These are phyloP conservation scores for Amanita polypyramis DNA, from an alignment of 768 basidiomycete genomes.

Conservation along the genomic window DNA sequence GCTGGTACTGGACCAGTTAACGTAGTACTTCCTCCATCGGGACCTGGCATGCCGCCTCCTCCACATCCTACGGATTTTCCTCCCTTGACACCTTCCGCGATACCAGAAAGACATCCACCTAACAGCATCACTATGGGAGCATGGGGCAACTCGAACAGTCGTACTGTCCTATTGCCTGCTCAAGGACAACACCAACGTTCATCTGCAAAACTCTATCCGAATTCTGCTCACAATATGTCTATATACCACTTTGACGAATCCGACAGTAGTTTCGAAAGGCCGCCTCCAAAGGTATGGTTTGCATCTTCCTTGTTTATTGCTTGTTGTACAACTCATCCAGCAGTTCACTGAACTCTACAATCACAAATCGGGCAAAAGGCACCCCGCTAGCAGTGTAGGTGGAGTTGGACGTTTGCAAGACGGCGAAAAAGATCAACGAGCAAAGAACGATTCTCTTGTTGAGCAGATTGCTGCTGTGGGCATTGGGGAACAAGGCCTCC, in stretches of 20 bases:
- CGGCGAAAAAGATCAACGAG: constrained; percentile 5
- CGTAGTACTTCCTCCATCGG: constrained; percentile 15
- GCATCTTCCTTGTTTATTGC: not conserved
- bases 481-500: constrained; percentile 10
- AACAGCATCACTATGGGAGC: constrained; percentile 53
- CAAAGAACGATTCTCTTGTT: constrained; percentile 9
- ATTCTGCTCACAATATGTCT: constrained; percentile 13
- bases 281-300: constrained; percentile 31
- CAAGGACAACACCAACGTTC: constrained; percentile 16
- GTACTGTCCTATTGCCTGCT: constrained; percentile 38
- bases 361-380: constrained; percentile 21
- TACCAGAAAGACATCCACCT: constrained; percentile 42
- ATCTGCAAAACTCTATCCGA: constrained; percentile 25
- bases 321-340: not conserved
- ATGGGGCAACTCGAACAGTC: constrained; percentile 52
- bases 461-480: constrained; percentile 17
- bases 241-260: constrained; percentile 29
- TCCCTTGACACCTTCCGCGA: constrained; percentile 40
- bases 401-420: constrained; percentile 13
- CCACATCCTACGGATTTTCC: constrained; percentile 63
- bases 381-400: constrained; percentile 14
- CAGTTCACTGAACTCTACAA: constrained; percentile 26
- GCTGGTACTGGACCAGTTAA: constrained; percentile 23
- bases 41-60: constrained; percentile 24
- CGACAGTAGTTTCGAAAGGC: constrained; percentile 37